A percentile compares a stretch with the other conserved stretches of the same genome.
Evolutionary conservation across 176 grass and related monocot species (phyloP).

Genomic region (Bothriochloa decipiens): DNA sequence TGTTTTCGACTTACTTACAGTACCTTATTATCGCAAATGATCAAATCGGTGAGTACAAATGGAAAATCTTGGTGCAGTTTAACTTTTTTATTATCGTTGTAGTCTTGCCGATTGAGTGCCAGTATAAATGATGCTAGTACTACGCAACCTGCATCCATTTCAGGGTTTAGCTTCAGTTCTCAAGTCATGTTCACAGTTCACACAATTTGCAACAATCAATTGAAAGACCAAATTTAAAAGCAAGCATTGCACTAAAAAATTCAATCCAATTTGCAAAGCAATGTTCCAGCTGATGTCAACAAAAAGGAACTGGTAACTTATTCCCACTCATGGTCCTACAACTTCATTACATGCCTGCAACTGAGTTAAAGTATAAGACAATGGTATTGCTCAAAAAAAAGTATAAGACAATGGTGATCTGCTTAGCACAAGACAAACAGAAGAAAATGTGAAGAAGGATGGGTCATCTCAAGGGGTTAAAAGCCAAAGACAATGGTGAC

Average conservation of each 20-base stretch:
- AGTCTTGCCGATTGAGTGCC: too few species aligned
- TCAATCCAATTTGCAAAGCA: background rate
- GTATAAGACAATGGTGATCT: background rate
- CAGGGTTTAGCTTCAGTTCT: background rate
- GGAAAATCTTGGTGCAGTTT: too few species aligned
- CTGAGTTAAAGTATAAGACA: background rate
- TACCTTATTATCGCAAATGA: too few species aligned
- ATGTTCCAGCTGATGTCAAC: too few species aligned
- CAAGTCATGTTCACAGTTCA: background rate
- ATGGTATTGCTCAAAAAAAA: too few species aligned
- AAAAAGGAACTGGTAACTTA: too few species aligned
- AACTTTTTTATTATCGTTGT: too few species aligned
- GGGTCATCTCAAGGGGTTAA: background rate
- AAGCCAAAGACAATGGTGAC: background rate
- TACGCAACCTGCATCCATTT: too few species aligned
- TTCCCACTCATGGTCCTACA: too few species aligned
- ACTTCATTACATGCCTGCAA: background rate
- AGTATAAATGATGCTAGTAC: too few species aligned
- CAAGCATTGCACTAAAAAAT: background rate
- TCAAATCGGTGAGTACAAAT: too few species aligned
- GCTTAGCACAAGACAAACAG: background rate
- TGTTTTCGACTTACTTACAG: too few species aligned
- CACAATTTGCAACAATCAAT: background rate
- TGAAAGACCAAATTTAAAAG: background rate
- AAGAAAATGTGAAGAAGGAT: background rate